phyloP scores from a whole-genome alignment of 768 basidiomycete species.

The Lentinula edodes region DNA sequence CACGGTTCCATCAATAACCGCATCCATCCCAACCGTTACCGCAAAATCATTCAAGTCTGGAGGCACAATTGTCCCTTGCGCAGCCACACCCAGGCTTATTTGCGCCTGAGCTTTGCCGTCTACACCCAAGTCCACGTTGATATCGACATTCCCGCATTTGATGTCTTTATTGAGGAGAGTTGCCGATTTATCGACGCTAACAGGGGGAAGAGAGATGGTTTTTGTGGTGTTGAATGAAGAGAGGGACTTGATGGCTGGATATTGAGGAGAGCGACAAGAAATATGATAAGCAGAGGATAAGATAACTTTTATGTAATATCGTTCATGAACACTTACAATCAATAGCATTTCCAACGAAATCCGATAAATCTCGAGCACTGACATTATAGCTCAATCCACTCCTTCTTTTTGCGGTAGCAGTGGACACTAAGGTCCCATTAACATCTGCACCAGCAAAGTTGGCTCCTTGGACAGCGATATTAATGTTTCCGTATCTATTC shows the following conservation, averaged over 20 bases:
- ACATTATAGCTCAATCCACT: conserved; percentile 7
- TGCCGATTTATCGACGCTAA: conserved; percentile 26
- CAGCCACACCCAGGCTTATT: conserved; percentile 33
- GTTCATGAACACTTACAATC: conserved; percentile 15
- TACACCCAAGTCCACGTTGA: conserved; percentile 24
- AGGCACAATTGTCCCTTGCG: conserved; percentile 39
- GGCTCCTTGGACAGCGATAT: conserved; percentile 17
- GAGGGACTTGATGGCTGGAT: conserved; percentile 17
- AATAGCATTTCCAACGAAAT: conserved; percentile 23
- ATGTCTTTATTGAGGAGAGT: conserved; percentile 22
- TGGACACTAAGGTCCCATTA: conserved; percentile 11
- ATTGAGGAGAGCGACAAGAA: not conserved
- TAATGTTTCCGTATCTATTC: conserved; percentile 15
- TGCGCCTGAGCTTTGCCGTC: conserved; percentile 24
- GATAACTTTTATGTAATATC: not conserved
- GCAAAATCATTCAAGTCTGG: conserved; percentile 31
- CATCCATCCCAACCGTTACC: conserved; percentile 27
- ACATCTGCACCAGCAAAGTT: conserved; percentile 15
- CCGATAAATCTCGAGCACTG: conserved; percentile 17
- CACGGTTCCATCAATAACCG: conserved; percentile 32
- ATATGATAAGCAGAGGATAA: not conserved
- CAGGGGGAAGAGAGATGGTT: conserved; percentile 20
- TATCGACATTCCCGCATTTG: conserved; percentile 14
- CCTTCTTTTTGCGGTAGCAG: conserved; percentile 7
- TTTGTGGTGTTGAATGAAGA: conserved; percentile 27